Base-by-base conservation (phyloP, 2,329 filamentous ascomycete species). In the Curvularia lunata region DNA sequence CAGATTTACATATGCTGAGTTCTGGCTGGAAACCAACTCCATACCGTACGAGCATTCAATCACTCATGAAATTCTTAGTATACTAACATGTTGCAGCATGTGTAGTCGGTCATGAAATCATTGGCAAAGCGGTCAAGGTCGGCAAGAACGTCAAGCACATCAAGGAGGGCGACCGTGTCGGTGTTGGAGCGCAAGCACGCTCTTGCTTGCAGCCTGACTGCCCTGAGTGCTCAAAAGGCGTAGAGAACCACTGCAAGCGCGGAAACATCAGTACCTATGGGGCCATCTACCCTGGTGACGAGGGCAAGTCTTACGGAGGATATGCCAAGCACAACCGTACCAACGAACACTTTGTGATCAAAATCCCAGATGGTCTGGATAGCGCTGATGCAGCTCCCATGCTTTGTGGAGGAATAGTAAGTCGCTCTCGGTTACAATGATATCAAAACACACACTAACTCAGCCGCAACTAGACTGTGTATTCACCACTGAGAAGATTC, bases 401-500 rank as follows among this genome's bases (percentile, higher is more conserved):
- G 88, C 83, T 95, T 64, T 96, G 91, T 76, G 91, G 90, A 41
- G 91, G 92, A 59, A 82, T 95, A 62, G 47, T 49, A 49, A 28
- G 47, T 49, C 5, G 13, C n/a, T 2, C 13, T 19, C 13, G 8
- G n/a, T 27, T 28, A 40, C 8, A 2, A 19, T 16, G 12, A 19
- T 8, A 4, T 7, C 21, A n/a, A n/a, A 9, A 37, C 4, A 10
- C n/a, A 28, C 25, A n/a, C 34, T 49, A 8, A 49, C 34, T 10
- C 10, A 28, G 23, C 5, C 32, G 27, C 32, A 13, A 28, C 23
- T 13, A 49, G 47, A 95, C 91, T 0, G 85, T 87, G 32, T 96
- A 88, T 80, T 89, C 85, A 58, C 91, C 92, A 0, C 81, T 96
- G 13, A 87, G 90, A 55, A 84, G 90, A 37, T 88, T 92, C 65